Evolutionary conservation across 1,284 basidiomycete species (phyloP).

Genomic region (Peniophora sp.): DNA sequence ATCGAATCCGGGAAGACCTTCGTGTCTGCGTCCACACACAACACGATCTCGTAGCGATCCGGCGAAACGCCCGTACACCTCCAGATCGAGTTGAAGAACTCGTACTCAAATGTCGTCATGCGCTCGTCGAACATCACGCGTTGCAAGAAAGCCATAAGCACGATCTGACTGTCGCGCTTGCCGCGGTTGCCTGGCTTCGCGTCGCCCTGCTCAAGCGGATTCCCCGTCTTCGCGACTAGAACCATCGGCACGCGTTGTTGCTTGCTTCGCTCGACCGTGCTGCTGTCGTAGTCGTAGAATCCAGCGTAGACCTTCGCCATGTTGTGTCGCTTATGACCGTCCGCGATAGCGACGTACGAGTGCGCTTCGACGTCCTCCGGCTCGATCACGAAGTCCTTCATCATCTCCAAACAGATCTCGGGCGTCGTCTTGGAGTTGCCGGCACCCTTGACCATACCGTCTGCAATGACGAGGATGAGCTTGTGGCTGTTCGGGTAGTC

Average conservation of each 20-base stretch:
- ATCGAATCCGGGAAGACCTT: conserved; percentile 95
- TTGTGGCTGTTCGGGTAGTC: conserved; percentile 99
- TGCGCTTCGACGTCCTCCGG: conserved; percentile 87
- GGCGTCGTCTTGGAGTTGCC: conserved; percentile 86
- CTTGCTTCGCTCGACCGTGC: conserved; percentile 87
- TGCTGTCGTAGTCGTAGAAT: conserved; percentile 93
- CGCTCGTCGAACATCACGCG: conserved; percentile 99
- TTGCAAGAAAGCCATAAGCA: conserved; percentile 96
- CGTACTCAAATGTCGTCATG: conserved; percentile 99
- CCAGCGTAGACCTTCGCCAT: conserved; percentile 99
- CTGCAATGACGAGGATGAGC: conserved; percentile 90
- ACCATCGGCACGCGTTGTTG: conserved; percentile 96
- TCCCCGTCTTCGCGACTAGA: conserved; percentile 90
- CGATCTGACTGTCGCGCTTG: conserved; percentile 97
- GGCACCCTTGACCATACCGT: conserved; percentile 96
- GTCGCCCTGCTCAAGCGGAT: conserved; percentile 82
- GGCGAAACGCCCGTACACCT: conserved; percentile 91
- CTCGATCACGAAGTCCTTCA: conserved; percentile 90
- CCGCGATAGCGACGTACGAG: conserved; percentile 97
- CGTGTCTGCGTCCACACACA: conserved; percentile 98
- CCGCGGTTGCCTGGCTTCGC: conserved; percentile 97
- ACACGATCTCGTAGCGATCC: conserved; percentile 91
- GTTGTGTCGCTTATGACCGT: conserved; percentile 98
- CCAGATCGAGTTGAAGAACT: conserved; percentile 98
- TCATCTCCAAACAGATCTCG: conserved; percentile 94